Conservation (phyloP, 306 rosid genomes). For the Quillaja saponaria region DNA sequence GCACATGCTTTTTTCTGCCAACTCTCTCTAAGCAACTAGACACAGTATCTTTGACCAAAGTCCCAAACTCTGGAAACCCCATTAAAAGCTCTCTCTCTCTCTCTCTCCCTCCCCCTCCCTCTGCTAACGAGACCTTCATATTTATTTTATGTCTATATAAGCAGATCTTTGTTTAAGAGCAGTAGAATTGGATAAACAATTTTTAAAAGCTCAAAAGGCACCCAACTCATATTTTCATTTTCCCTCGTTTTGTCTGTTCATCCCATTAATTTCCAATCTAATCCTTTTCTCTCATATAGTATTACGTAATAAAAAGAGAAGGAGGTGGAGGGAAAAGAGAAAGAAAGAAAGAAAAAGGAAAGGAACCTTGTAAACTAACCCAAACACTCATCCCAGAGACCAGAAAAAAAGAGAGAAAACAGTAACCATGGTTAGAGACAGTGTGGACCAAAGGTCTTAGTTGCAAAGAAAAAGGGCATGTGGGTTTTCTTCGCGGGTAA, state of each 20-base stretch:
- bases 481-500: too few relatives aligned
- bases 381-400: too few relatives aligned
- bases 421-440: constrained; percentile 23
- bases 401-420: too few relatives aligned
- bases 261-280: constrained; percentile 18
- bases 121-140: too few relatives aligned
- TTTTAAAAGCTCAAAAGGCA: constrained; percentile 31
- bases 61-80: constrained; percentile 41
- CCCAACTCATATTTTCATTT: constrained; percentile 17
- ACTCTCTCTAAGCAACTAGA: constrained; percentile 30
- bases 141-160: not conserved
- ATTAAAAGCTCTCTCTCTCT: constrained; percentile 26
- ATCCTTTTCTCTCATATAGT: constrained; percentile 1
- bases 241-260: constrained; percentile 20
- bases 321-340: not conserved
- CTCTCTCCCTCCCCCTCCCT: too few relatives aligned
- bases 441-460: not conserved
- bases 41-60: constrained; percentile 53
- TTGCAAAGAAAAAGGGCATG: too few relatives aligned
- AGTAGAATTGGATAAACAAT: constrained; percentile 15
- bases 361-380: not conserved
- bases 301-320: constrained; percentile 12
- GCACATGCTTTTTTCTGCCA: constrained; percentile 9
- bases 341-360: not conserved
- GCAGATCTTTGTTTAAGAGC: constrained; percentile 11